Evolutionary conservation across 148 eudicot species (phyloP).

Genomic region (Camellia lanceoleosa): DNA sequence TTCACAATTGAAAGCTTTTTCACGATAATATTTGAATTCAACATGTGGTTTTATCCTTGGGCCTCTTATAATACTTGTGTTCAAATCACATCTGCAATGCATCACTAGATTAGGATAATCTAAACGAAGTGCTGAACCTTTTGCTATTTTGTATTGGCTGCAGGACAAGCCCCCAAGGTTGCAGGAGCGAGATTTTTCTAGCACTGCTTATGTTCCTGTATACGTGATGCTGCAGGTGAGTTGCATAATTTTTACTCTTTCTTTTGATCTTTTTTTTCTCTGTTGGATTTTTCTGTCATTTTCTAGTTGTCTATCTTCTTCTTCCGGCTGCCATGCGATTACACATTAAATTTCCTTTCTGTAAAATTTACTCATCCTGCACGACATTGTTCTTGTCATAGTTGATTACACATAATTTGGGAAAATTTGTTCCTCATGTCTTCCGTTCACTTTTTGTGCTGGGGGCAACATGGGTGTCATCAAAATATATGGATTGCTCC

Average conservation of each 20-base stretch:
- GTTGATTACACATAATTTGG: background rate
- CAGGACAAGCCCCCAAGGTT: slow-evolving; percentile 26
- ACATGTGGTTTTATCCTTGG: background rate
- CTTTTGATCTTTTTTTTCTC: background rate
- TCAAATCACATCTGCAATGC: background rate
- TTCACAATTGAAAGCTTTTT: background rate
- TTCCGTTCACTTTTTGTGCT: slow-evolving; percentile 20
- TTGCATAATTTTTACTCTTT: background rate
- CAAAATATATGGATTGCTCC: slow-evolving; percentile 62
- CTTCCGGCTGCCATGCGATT: background rate
- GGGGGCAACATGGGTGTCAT: slow-evolving; percentile 55
- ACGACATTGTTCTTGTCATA: background rate
- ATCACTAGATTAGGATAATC: slow-evolving; percentile 3
- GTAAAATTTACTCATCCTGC: background rate
- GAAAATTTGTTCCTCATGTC: slow-evolving; percentile 20
- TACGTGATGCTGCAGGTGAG: slow-evolving; percentile 85
- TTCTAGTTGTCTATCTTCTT: background rate
- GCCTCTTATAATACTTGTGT: background rate
- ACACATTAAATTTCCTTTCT: background rate
- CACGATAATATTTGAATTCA: background rate
- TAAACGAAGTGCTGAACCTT: background rate
- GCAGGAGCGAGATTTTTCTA: slow-evolving; percentile 67
- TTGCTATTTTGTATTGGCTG: slow-evolving; percentile 23
- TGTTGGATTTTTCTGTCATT: background rate
- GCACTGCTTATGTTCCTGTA: slow-evolving; percentile 72